Percentiles rank a stretch among this genome's conserved stretches.
Conservation (phyloP, 1,284 basidiomycete species). For the Tilletia indica region DNA sequence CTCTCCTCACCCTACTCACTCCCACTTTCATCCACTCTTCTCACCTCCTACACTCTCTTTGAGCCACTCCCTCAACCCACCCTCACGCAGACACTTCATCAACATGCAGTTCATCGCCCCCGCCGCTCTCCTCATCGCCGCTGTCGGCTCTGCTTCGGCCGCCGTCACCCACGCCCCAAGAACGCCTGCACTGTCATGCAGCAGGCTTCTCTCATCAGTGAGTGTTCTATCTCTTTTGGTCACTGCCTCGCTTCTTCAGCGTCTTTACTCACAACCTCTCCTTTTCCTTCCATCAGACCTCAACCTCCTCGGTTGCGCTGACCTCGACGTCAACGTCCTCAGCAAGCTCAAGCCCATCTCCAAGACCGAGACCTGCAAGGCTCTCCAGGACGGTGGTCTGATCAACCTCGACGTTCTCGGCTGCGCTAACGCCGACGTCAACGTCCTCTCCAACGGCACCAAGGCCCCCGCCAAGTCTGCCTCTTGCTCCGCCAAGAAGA, state of each 20-base stretch:
- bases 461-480: background rate
- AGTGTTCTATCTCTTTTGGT: background rate
- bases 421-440: background rate
- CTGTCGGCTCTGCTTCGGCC: conserved; percentile 2
- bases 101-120: conserved; percentile 4
- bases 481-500: background rate
- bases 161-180: background rate
- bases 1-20: background rate
- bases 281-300: background rate
- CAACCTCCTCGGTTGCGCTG: conserved; percentile 12
- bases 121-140: conserved; percentile 8
- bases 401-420: conserved; percentile 11
- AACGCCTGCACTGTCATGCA: background rate
- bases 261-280: no score
- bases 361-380: conserved; percentile 11
- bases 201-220: background rate
- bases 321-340: background rate
- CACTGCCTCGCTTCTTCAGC: background rate
- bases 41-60: background rate
- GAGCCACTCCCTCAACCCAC: background rate
- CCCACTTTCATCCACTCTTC: background rate
- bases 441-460: conserved; percentile 1
- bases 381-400: conserved; percentile 10
- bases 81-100: background rate
- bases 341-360: conserved; percentile 11